Evolutionary conservation across 2,329 filamentous ascomycete species (phyloP).

Genomic region (Coniochaeta sp.): DNA sequence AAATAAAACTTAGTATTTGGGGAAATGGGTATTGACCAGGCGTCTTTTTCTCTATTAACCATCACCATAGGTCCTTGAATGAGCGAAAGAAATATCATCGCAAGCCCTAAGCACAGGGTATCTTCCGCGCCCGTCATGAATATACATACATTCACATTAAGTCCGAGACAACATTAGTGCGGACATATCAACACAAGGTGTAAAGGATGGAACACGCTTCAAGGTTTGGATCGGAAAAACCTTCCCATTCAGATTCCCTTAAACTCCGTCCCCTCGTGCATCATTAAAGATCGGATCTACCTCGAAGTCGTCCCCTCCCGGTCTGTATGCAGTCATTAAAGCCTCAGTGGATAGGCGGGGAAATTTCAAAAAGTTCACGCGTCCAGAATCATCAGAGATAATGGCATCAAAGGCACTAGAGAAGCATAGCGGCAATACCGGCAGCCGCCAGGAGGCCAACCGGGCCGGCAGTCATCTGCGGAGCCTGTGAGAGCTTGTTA

Average conservation of each 20-base stretch:
- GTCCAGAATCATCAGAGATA: neutral
- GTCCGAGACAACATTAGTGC: neutral
- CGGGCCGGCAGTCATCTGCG: conserved; percentile 36
- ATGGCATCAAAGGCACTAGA: conserved; percentile 22
- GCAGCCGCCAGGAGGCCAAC: conserved; percentile 38
- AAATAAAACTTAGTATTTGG: neutral
- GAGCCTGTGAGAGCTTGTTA: conserved; percentile 15
- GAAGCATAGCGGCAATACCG: conserved; percentile 38
- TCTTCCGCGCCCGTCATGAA: neutral
- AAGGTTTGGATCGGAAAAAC: neutral
- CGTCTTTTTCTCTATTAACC: conserved; percentile 1
- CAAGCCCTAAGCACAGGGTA: neutral
- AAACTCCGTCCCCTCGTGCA: neutral
- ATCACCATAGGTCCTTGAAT: neutral
- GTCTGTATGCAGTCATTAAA: conserved; percentile 1
- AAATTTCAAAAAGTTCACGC: neutral
- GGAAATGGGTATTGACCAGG: neutral
- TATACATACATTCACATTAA: neutral
- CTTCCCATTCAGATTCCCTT: conserved; percentile 1
- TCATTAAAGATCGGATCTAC: conserved; percentile 1
- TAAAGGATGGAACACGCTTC: neutral
- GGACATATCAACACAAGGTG: neutral
- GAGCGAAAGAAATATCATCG: neutral
- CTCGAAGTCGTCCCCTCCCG: neutral
- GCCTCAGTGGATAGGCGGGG: neutral